These are phyloP conservation scores for Thelonectria rubi DNA, from an alignment of 2,329 filamentous ascomycete genomes.

Conservation along the genomic window DNA sequence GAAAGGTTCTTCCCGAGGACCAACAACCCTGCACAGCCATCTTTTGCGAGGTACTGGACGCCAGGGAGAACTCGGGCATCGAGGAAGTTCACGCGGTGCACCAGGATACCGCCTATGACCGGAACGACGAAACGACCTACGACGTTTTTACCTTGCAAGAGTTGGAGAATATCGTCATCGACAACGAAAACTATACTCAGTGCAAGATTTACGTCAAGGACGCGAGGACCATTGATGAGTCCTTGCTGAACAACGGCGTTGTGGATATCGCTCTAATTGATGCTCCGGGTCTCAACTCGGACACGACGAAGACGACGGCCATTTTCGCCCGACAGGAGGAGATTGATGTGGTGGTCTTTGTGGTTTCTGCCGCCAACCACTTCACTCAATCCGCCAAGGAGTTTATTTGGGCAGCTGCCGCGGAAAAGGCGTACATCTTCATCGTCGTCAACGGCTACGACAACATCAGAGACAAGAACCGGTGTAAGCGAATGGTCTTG, in stretches of 20 bases:
- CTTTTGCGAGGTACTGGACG: conserved; percentile 96
- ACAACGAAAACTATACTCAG: conserved; percentile 88
- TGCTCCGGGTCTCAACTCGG: conserved; percentile 92
- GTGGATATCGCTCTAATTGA: conserved; percentile 98
- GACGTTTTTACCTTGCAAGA: conserved; percentile 82
- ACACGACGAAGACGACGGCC: conserved; percentile 96
- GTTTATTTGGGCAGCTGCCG: conserved; percentile 93
- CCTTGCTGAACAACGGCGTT: conserved; percentile 94
- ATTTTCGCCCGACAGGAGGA: conserved; percentile 98
- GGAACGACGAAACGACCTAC: conserved; percentile 93
- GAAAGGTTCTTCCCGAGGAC: conserved; percentile 94
- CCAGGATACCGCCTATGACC: conserved; percentile 80
- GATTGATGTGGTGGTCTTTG: conserved; percentile 98
- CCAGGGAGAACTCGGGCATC: conserved; percentile 85
- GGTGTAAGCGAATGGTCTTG: conserved; percentile 91
- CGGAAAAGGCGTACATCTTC: conserved; percentile 98
- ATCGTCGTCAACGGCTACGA: conserved; percentile 99
- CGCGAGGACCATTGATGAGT: conserved; percentile 87
- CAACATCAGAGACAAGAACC: conserved; percentile 87
- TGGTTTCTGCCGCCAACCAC: conserved; percentile 96
- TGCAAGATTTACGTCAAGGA: conserved; percentile 98
- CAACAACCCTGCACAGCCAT: conserved; percentile 98
- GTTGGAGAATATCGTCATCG: conserved; percentile 87
- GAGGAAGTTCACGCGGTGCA: conserved; percentile 98
- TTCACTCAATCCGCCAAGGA: conserved; percentile 98